Evolutionary conservation across 2,329 filamentous ascomycete species (phyloP).

Genomic region (Mycosphaerella sp.): DNA sequence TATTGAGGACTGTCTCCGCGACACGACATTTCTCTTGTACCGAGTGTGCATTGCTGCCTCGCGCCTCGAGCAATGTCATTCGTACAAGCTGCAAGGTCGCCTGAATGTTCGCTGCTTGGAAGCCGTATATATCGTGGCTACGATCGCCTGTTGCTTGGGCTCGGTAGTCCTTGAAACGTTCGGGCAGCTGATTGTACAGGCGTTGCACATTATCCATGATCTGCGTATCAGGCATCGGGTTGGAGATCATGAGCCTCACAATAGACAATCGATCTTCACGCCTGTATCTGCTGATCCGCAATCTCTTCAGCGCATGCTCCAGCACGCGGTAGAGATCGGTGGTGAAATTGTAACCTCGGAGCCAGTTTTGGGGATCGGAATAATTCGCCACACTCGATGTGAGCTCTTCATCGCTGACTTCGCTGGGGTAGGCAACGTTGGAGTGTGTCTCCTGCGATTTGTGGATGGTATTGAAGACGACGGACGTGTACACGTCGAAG

Average conservation of each 20-base stretch:
- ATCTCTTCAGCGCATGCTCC: conserved; percentile 42
- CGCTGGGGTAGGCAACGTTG: conserved; percentile 45
- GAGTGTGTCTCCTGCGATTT: conserved; percentile 43
- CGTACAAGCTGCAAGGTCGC: conserved; percentile 45
- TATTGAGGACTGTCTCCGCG: conserved; percentile 40
- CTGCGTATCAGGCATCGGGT: conserved; percentile 24
- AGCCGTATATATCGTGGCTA: conserved; percentile 39
- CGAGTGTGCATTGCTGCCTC: conserved; percentile 11
- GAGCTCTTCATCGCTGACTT: conserved; percentile 44
- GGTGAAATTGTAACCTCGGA: conserved; percentile 53
- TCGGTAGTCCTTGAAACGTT: conserved; percentile 28
- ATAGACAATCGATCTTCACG: conserved; percentile 23
- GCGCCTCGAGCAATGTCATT: conserved; percentile 38
- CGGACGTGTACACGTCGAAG: conserved; percentile 49
- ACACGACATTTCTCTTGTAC: conserved; percentile 44
- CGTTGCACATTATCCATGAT: conserved; percentile 27
- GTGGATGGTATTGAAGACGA: conserved; percentile 47
- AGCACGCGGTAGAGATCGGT: conserved; percentile 52
- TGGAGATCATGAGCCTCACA: conserved; percentile 23
- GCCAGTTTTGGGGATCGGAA: conserved; percentile 38
- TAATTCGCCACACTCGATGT: conserved; percentile 23
- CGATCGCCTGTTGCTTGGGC: conserved; percentile 31
- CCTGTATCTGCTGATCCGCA: conserved; percentile 19
- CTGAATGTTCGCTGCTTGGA: conserved; percentile 48
- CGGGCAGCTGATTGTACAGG: conserved; percentile 29